These are phyloP conservation scores for Fomitopsis serialis DNA, from an alignment of 768 basidiomycete species.

Conservation along the genomic window DNA sequence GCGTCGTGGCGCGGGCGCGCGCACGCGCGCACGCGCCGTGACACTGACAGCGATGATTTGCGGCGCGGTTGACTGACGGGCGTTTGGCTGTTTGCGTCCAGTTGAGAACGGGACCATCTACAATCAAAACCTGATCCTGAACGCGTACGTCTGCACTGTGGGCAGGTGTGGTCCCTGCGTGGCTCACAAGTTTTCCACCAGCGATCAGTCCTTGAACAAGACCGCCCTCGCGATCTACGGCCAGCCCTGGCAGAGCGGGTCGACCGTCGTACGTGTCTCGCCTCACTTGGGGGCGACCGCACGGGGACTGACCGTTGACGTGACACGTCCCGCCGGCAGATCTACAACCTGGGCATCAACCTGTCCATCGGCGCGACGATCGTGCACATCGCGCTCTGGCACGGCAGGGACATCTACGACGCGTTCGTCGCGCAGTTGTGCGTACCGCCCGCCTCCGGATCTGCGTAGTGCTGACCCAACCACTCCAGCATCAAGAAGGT, in stretches of 20 bases:
- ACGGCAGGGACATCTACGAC: background rate
- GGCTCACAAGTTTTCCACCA: no score
- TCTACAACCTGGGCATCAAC: slow-evolving; percentile 3
- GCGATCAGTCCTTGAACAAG: background rate
- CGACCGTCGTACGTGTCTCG: background rate
- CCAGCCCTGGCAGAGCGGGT: slow-evolving; percentile 2
- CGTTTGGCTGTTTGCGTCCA: no score
- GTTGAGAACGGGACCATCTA: slow-evolving; percentile 44
- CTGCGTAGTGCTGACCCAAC: no score
- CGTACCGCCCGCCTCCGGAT: background rate
- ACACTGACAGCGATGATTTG: no score
- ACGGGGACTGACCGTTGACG: no score
- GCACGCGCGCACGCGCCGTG: no score
- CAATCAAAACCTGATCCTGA: slow-evolving; percentile 48
- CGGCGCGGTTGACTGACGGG: background rate
- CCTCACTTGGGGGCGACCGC: background rate
- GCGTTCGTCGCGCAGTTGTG: background rate
- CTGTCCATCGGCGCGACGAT: slow-evolving; percentile 3
- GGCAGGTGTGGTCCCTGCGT: no score
- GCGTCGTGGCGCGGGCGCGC: no score
- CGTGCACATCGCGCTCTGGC: background rate
- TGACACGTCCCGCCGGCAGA: slow-evolving; percentile 2
- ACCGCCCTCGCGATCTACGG: slow-evolving; percentile 1
- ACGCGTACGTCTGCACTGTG: slow-evolving; percentile 20
- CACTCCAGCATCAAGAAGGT: background rate